Base-by-base conservation (phyloP, 345 rosid genomes). In the Populus tremula region DNA sequence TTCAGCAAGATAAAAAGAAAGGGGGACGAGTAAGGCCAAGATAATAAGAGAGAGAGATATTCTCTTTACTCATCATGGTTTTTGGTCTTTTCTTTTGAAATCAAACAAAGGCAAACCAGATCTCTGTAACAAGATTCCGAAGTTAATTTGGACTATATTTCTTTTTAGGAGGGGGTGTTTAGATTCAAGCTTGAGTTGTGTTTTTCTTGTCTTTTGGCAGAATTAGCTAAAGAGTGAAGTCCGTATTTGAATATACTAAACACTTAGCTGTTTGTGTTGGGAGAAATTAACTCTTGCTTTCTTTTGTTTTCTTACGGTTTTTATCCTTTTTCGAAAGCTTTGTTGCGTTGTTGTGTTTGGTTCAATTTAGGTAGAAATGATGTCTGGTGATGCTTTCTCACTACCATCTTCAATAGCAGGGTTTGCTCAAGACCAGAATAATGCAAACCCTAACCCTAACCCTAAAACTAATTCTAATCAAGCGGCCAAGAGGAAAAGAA, bases 401-500 rank as follows among this genome's bases (percentile, higher is more conserved):
- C 35, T 86, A 47, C 87, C 94, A 41, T 73, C 92, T 82, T 84
- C 91, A 38, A 31, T 83, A 65, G 86, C 88, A 36, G 89, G 85
- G 50, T 88, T 86, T 86, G 84, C 80, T 73, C 89, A 78, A 71
- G 88, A 89, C 76, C 93, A 89, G 73, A 82, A 73, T 59, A 59
- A 23, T 67, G n/a, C 85, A 67, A 91, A 79, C 63, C 23, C 85
- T 54, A 91, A 79, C 90, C 90, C 95, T 84, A 89, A 84, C 81
- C 93, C 96, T 86, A 88, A 83, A 76, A 83, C 86, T 71, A 81
- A 78, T 77, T 84, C 91, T 61, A 88, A 88, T 72, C 88, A 84
- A 4, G 82, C 82, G 33, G 70, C 88, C 78, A 91, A 91, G 81
- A 95, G 88, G 93, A 91, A 89, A 82, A 88, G 99, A 87, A 95